Evolutionary conservation across 768 basidiomycete genomes (phyloP), one percentile per base, ranked within the genome.

Genomic region (Hydnomerulius pinastri): DNA sequence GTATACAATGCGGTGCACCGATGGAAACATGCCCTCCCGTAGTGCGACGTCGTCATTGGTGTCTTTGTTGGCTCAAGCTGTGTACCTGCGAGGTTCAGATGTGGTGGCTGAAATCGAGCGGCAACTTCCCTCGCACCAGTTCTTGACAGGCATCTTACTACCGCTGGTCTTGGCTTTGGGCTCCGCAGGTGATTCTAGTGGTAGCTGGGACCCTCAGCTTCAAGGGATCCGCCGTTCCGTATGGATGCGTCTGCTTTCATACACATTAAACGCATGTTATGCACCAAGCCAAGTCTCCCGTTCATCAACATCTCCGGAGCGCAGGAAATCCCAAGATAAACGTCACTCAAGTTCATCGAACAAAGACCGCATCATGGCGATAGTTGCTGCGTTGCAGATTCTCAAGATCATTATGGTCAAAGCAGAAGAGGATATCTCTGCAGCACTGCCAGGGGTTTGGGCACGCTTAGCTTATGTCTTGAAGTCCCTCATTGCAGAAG

Each of bases 341-440:
- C 33, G 17, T 39, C 35, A 46, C 55, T 48, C 53, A 45, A 25
- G 60, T 57, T 18, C 58, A 27, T 40, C 48, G 5, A 21, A 42
- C 48, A 37, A 58, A 63, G 47, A 56, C 37, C 30, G 61, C 1
- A 61, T 69, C 1, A 65, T 71, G 47, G 65, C 61, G 13, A 48
- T 73, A 10, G 71, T 81, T 42, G 70, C 81, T 1, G 79, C 81
- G 0, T 59, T 90, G 21, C 88, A 90, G 63, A 73, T 85, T 13
- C 67, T 90, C 56, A 90, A 90, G 59, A 69, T 81, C 25, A 77
- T 90, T 55, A 56, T 87, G 13, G 68, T 89, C 40, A 80, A 85
- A 15, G 87, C 80, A 0, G 79, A 79, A 41, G 70, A 73, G 17
- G 87, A 87, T 40, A 69, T 90, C 13, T 81, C 82, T 3, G 64